A percentile compares a stretch with the other conserved stretches of the same genome.
Evolutionary conservation across 352 stramenopile genomes (phyloP).

Genomic region (Phytophthora brassicae): DNA sequence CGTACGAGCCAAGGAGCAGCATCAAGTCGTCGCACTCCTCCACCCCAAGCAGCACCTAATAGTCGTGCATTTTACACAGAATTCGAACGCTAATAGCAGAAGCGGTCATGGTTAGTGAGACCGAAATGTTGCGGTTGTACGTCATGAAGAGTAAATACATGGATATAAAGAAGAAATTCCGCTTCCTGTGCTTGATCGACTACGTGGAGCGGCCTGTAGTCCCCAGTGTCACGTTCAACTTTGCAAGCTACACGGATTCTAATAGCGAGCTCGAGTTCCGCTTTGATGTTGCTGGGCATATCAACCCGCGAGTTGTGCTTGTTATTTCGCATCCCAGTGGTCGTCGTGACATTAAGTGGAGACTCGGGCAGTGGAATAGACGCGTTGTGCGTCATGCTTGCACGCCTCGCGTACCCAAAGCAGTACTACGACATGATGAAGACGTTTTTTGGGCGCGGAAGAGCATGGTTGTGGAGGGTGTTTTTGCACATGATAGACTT

Average conservation of each 20-base stretch:
- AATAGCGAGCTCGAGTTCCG: slow-evolving; percentile 13
- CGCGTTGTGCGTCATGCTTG: slow-evolving; percentile 2
- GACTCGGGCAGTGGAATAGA: neutral
- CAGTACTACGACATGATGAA: slow-evolving; percentile 7
- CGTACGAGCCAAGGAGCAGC: too few species aligned
- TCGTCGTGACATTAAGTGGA: neutral
- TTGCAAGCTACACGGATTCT: neutral
- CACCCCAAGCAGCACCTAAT: too few species aligned
- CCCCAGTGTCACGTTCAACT: neutral
- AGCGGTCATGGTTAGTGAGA: too few species aligned
- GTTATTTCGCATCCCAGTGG: neutral
- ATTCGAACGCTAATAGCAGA: too few species aligned
- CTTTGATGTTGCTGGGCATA: slow-evolving; percentile 5
- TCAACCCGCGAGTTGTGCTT: neutral
- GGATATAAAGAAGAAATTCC: too few species aligned
- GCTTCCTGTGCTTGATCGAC: too few species aligned
- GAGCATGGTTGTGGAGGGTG: neutral
- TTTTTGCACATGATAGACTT: slow-evolving; percentile 8
- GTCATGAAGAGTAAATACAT: too few species aligned
- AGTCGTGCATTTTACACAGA: too few species aligned
- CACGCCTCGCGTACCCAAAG: slow-evolving; percentile 5
- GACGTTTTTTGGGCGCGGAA: neutral
- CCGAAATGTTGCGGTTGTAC: too few species aligned
- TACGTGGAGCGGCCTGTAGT: too few species aligned
- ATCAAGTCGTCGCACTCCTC: too few species aligned